Evolutionary conservation across 768 basidiomycete genomes (phyloP).

Genomic region (Lentinula guzmanii): DNA sequence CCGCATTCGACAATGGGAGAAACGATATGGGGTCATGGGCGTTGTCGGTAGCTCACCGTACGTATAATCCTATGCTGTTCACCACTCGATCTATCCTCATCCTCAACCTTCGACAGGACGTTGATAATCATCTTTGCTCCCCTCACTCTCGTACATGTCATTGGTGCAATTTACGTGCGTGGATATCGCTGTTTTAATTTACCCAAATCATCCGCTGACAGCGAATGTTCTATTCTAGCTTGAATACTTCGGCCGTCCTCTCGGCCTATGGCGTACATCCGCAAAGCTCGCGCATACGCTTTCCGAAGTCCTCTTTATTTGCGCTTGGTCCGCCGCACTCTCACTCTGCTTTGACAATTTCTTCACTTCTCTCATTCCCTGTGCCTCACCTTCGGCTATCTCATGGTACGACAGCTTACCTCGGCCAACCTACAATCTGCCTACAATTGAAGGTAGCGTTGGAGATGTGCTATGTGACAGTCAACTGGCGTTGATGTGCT

Average conservation of each 20-base stretch:
- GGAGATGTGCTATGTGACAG: constrained; percentile 64
- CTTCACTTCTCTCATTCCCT: constrained; percentile 81
- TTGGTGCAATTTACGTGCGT: constrained; percentile 80
- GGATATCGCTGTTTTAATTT: not conserved
- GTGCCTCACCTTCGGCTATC: constrained; percentile 50
- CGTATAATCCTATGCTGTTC: constrained; percentile 18
- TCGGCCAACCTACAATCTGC: constrained; percentile 40
- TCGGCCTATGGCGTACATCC: constrained; percentile 90
- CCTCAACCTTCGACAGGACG: constrained; percentile 35
- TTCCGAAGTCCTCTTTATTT: constrained; percentile 84
- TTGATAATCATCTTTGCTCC: constrained; percentile 85
- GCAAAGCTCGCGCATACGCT: constrained; percentile 83
- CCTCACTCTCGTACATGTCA: constrained; percentile 77
- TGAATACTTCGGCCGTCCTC: constrained; percentile 88
- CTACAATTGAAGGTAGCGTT: constrained; percentile 34
- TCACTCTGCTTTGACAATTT: constrained; percentile 90
- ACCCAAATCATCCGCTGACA: constrained; percentile 1
- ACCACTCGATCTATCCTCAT: not conserved
- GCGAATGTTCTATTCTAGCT: constrained; percentile 40
- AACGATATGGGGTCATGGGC: constrained; percentile 46
- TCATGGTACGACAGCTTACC: constrained; percentile 73
- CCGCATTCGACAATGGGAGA: constrained; percentile 60
- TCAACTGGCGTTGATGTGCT: constrained; percentile 71
- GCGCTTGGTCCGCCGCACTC: constrained; percentile 88
- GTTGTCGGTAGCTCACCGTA: constrained; percentile 80